Evolutionary conservation across 1,139 yeast genomes (phyloP).

Genomic region (Saccharomyces hybrid): DNA sequence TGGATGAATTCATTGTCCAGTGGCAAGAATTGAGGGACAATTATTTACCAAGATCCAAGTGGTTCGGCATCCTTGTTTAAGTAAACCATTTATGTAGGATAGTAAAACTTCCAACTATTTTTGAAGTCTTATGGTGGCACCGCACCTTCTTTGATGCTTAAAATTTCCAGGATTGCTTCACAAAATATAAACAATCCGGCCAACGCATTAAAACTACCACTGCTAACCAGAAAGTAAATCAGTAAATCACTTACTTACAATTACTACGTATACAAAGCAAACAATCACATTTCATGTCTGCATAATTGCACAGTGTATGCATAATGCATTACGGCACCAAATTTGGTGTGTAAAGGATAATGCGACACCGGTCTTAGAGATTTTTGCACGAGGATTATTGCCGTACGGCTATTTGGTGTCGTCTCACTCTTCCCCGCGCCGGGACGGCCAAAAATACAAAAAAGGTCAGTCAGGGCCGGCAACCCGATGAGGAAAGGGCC

Average conservation of each 20-base stretch:
- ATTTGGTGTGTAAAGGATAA: neutral
- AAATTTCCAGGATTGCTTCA: neutral
- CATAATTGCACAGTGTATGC: neutral
- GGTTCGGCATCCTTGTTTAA: constrained; percentile 61
- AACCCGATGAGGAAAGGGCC: neutral
- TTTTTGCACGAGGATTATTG: neutral
- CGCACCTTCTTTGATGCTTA: neutral
- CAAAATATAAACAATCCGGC: neutral
- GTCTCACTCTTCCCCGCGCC: neutral
- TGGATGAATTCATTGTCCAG: constrained; percentile 78
- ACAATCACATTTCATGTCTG: neutral
- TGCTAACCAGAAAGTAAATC: neutral
- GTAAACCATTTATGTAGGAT: neutral
- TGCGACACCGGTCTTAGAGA: too few species aligned
- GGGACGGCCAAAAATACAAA: neutral
- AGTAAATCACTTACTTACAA: neutral
- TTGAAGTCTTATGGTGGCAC: neutral
- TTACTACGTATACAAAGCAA: neutral
- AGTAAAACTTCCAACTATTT: neutral
- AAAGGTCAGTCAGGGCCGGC: neutral
- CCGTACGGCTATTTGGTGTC: neutral
- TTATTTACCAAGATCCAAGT: constrained; percentile 51
- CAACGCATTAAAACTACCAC: neutral
- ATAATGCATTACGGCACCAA: neutral
- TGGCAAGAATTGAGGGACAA: constrained; percentile 64